Conservation (phyloP, 495 filamentous ascomycete genomes). For the Elaphomyces granulatus region DNA sequence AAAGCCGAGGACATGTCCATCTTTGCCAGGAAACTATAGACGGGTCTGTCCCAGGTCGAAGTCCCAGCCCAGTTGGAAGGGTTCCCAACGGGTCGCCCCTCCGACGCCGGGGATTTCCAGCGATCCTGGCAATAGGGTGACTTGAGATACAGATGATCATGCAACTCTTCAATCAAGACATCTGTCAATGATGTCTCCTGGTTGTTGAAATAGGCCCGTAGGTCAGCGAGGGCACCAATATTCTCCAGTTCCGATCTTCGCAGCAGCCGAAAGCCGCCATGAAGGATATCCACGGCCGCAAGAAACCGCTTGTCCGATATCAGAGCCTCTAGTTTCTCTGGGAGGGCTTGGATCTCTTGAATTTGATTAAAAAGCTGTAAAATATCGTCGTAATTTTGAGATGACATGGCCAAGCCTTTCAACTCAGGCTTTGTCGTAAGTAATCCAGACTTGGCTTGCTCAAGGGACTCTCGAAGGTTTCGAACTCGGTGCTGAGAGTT, state of each 20-base stretch:
- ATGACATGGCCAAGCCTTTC: constrained; percentile 69
- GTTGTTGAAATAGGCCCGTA: constrained; percentile 77
- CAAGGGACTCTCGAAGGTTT: constrained; percentile 63
- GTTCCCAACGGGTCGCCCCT: constrained; percentile 43
- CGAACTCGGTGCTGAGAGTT: constrained; percentile 75
- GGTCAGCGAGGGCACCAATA: constrained; percentile 76
- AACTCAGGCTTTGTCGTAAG: constrained; percentile 82
- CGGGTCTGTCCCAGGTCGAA: constrained; percentile 40
- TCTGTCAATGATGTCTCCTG: constrained; percentile 88
- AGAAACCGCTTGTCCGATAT: constrained; percentile 96
- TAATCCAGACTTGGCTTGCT: constrained; percentile 68
- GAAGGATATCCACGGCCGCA: constrained; percentile 79
- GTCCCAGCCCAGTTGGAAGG: constrained; percentile 16
- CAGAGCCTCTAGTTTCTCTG: constrained; percentile 79
- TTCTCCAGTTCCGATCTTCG: constrained; percentile 79
- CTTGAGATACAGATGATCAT: constrained; percentile 94
- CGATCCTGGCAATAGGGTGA: constrained; percentile 90
- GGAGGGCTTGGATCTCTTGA: constrained; percentile 78
- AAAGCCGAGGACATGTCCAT: constrained; percentile 59
- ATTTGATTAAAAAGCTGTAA: constrained; percentile 71
- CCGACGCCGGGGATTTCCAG: constrained; percentile 53
- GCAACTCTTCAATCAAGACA: constrained; percentile 89
- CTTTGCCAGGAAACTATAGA: constrained; percentile 67
- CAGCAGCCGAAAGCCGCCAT: constrained; percentile 69
- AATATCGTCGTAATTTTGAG: constrained; percentile 83